These are phyloP conservation scores for Cucumis cinereus DNA, from an alignment of 306 rosid species.

Conservation along the genomic window DNA sequence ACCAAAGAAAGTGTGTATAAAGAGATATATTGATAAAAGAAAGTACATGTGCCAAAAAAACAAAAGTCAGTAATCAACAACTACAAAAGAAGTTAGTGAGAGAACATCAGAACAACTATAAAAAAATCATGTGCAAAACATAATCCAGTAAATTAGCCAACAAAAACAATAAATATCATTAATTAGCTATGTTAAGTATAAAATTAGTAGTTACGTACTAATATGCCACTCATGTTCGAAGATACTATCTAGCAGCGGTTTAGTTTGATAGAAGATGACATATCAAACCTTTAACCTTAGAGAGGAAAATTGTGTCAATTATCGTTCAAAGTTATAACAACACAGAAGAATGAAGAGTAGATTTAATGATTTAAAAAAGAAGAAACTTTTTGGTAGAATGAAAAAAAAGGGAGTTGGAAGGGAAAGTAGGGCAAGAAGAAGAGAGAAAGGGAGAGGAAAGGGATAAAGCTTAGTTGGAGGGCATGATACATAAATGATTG, in stretches of 20 bases:
- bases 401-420: not conserved
- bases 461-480: constrained; percentile 25
- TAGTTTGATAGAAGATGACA: too few species aligned
- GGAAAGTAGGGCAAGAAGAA: not conserved
- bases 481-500: constrained; percentile 29
- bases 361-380: too few species aligned
- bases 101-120: not conserved
- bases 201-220: too few species aligned
- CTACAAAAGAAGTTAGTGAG: not conserved
- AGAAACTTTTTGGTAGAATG: not conserved
- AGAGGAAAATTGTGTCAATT: too few species aligned
- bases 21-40: not conserved
- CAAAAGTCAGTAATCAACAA: not conserved
- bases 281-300: too few species aligned
- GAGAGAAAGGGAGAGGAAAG: not conserved
- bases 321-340: too few species aligned
- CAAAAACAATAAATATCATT: too few species aligned
- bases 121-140: too few species aligned
- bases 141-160: too few species aligned
- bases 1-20: not conserved
- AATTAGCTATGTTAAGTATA: too few species aligned
- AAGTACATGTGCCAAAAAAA: not conserved
- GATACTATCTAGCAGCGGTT: too few species aligned
- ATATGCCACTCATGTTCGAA: too few species aligned
- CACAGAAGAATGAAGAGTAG: not conserved